phyloP scores from a whole-genome alignment of 805 yeast species.

The Wickerhamomyces bovis region DNA sequence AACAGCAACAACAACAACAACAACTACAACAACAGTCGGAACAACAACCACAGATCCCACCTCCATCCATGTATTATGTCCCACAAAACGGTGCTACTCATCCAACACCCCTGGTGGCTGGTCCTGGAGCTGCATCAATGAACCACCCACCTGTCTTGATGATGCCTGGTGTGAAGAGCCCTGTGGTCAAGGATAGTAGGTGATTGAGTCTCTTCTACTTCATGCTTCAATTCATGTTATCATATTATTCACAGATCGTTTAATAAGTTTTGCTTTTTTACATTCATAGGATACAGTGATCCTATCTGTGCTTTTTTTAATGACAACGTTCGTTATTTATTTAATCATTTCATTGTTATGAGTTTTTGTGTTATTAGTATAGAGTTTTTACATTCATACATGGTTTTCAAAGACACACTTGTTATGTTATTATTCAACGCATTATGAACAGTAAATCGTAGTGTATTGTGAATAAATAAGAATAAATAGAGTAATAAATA shows the following conservation, averaged over 20 bases:
- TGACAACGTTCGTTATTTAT: not conserved
- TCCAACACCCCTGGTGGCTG: not conserved
- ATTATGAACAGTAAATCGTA: not conserved
- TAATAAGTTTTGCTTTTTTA: no score
- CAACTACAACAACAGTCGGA: not conserved
- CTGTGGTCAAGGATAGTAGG: not conserved
- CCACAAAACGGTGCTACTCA: not conserved
- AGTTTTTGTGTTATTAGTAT: not conserved
- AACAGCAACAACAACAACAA: not conserved
- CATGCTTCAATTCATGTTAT: not conserved
- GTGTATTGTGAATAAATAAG: not conserved
- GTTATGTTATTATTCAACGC: not conserved
- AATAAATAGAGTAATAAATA: constrained; percentile 4
- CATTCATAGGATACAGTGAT: not conserved
- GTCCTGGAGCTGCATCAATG: not conserved
- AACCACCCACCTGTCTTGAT: not conserved
- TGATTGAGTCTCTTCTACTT: not conserved
- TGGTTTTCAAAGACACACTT: not conserved
- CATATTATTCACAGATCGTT: not conserved
- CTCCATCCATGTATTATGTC: not conserved
- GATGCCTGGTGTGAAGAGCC: not conserved
- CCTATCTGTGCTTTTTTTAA: no score
- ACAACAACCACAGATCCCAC: not conserved
- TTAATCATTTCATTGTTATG: not conserved
- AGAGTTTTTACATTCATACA: not conserved